These are phyloP conservation scores for Hymenoscyphus occultus DNA, from an alignment of 2,329 filamentous ascomycete species.

Conservation along the genomic window DNA sequence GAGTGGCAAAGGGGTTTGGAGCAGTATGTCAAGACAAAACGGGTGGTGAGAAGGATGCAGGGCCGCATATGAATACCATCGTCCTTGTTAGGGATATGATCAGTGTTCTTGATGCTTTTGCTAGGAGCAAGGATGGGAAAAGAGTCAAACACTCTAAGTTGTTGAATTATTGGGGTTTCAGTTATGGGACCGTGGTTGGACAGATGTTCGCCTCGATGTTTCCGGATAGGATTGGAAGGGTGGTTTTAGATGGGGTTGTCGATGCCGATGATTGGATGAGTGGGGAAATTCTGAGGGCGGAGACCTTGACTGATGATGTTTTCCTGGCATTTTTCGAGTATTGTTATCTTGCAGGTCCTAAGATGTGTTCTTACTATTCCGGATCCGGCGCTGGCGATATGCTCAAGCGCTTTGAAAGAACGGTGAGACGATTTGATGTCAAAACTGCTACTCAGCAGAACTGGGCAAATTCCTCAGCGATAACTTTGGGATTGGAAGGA, in stretches of 20 bases:
- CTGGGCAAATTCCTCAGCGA: slow-evolving; percentile 24
- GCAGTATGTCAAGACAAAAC: slow-evolving; percentile 43
- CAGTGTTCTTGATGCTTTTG: slow-evolving; percentile 33
- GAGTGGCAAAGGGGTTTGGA: slow-evolving; percentile 36
- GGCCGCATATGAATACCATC: slow-evolving; percentile 30
- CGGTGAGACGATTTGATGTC: slow-evolving; percentile 20
- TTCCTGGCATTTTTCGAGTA: slow-evolving; percentile 29
- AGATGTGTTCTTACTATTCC: slow-evolving; percentile 26
- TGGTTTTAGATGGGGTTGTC: slow-evolving; percentile 36
- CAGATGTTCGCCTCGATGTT: slow-evolving; percentile 45
- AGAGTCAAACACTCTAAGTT: slow-evolving; percentile 12
- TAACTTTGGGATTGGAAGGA: neutral
- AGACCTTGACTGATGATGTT: slow-evolving; percentile 25
- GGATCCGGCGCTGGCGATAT: slow-evolving; percentile 26
- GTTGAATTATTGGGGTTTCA: slow-evolving; percentile 49
- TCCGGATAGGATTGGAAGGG: slow-evolving; percentile 41
- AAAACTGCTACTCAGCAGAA: slow-evolving; percentile 16
- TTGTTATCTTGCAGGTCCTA: slow-evolving; percentile 37
- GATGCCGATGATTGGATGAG: slow-evolving; percentile 20
- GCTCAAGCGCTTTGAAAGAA: slow-evolving; percentile 21
- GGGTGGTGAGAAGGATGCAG: slow-evolving; percentile 44
- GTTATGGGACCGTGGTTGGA: slow-evolving; percentile 46
- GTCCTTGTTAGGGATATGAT: slow-evolving; percentile 36
- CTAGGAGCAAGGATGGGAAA: slow-evolving; percentile 19
- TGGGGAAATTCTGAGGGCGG: slow-evolving; percentile 15